Evolutionary conservation across 2,329 filamentous ascomycete genomes (phyloP), one percentile per base, ranked within the genome.

Genomic region (Aspergillus sp.): DNA sequence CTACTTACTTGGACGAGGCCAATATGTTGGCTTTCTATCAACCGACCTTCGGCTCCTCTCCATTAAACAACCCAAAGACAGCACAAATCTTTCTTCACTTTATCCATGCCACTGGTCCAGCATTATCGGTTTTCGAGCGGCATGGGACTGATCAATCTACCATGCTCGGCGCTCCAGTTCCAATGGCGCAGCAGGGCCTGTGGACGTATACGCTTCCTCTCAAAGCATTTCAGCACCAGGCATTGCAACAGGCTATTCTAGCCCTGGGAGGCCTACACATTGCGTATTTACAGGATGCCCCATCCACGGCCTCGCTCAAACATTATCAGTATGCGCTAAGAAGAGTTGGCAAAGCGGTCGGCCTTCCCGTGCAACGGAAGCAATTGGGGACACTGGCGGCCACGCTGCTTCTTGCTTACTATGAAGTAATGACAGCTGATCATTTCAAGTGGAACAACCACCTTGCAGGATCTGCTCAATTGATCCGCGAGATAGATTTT

Each of bases 361-460:
- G 85, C 47, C 84, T 90, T 24, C 80, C 86, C 0, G 82, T 80
- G 46, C 86, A 87, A 66, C 86, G 92, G 53, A 86, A 87, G 8
- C 86, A 91, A 56, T 84, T 91, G 8, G 86, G 90, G 1, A 97
- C 92, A 0, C 79, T 98, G n/a, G 93, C 93, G 7, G 92, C 93
- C 2, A 92, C 91, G 0, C 79, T 97, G 37, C 79, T 98, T 7
- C 82, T 99, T 7, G 91, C 88, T 0, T 98, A 92, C 72, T 98
- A 96, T 68, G 95, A 98, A 72, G 90, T 97, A 17, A 95, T 93
- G 87, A 90, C 89, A 37, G 93, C 92, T 21, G 93, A 99, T 64
- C 93, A 98, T 67, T 87, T 89, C 55, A 96, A 96, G 72, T 99
- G 95, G 95, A 95, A 90, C 68, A 93, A 90, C 61, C 95, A 98